A percentile compares a stretch with the other conserved stretches of the same genome.
These are phyloP conservation scores for Peribolospora kevripleyi DNA, from an alignment of 768 basidiomycete genomes.

Conservation along the genomic window DNA sequence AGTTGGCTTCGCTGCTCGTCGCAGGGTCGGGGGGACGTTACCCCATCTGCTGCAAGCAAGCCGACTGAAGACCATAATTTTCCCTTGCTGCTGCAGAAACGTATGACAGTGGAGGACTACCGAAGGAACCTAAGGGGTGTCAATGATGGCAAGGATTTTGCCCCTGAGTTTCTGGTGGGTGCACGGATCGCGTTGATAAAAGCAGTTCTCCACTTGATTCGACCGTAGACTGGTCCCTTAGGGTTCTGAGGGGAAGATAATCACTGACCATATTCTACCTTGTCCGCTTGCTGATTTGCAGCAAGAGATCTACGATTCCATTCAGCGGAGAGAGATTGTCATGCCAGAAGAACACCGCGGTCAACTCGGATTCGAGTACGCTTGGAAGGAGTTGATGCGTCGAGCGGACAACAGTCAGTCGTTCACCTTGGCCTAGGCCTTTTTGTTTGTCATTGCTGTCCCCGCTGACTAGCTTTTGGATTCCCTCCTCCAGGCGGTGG, in stretches of 20 bases:
- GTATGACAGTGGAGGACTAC: conserved; percentile 92
- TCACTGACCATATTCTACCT: background rate
- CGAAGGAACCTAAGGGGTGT: conserved; percentile 74
- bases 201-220: background rate
- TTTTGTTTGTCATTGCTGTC: background rate
- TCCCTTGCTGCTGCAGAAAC: conserved; percentile 35
- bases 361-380: conserved; percentile 89
- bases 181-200: background rate
- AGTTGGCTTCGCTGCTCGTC: too few species aligned
- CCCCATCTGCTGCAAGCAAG: too few species aligned
- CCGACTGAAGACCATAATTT: too few species aligned
- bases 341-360: conserved; percentile 96
- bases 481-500: conserved; percentile 23
- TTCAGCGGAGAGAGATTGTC: conserved; percentile 77
- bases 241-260: background rate
- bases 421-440: background rate
- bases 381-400: conserved; percentile 83
- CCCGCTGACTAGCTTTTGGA: background rate
- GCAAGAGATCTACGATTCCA: conserved; percentile 81
- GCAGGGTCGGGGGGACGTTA: too few species aligned
- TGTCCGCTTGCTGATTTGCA: conserved; percentile 16
- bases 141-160: conserved; percentile 62
- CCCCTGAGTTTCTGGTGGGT: conserved; percentile 56
- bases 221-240: background rate
- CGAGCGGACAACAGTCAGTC: conserved; percentile 35